Evolutionary conservation across 176 grass and related monocot species (phyloP), one percentile per base, ranked within the genome.

Genomic region (Triticum timopheevii): DNA sequence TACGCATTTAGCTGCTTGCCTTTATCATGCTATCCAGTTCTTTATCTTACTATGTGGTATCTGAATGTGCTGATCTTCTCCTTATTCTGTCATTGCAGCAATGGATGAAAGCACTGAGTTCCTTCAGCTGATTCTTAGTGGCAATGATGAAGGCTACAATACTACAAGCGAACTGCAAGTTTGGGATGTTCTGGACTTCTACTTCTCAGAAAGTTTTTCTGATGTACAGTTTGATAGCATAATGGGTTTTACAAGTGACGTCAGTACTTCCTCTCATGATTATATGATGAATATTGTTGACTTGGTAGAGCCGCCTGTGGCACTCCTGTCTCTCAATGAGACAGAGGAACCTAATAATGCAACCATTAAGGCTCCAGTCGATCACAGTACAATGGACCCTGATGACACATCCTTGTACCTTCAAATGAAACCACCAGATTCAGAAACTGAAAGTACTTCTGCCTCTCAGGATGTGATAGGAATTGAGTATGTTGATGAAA

Each of bases 341-440:
- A 69, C 88, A 73, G 54, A 63, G 22, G 89, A 93, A 83, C 73
- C 64, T 25, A 72, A 74, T 85, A 54, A 50, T n/a, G 9, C 58
- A 80, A 61, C 24, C 23, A 34, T 78, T 88, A 82, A 86, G 35
- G 68, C 59, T 63, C 70, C 34, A 12, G n/a, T 47, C 15, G 79
- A 86, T 28, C 44, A 86, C 28, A 73, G 61, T 75, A 64, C 78
- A 80, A 22, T 83, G 56, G 80, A 90, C 25, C 80, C 84, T 36
- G 92, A 97, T 85, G 94, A 95, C 65, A 90, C 97, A 65, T 93
- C 92, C 79, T 88, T 86, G 31, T 99, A 97, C 76, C 87, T 97
- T 80, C 87, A 92, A 73, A 88, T 79, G 4, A 93, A 91, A 81
- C 79, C 79, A 42, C 35, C 40, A 17, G 86, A 93, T 81, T 74